These are phyloP conservation scores for Russula virescens DNA, from an alignment of 768 basidiomycete genomes.

Conservation along the genomic window DNA sequence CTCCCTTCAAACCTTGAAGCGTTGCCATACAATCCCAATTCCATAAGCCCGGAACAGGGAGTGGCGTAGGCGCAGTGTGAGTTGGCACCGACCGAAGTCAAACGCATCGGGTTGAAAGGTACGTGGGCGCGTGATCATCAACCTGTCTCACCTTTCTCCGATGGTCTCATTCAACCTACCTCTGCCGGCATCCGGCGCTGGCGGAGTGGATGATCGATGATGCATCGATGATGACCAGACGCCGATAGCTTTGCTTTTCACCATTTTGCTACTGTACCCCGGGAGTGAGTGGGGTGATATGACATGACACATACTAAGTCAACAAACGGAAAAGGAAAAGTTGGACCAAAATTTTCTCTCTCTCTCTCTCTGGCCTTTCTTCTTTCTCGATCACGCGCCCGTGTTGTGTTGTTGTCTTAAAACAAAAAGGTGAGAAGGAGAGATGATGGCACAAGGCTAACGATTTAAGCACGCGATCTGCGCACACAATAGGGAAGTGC, in stretches of 20 bases:
- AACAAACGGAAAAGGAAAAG: no score
- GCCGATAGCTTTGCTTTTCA: neutral
- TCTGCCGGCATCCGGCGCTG: neutral
- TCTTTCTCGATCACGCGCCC: neutral
- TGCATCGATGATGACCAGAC: neutral
- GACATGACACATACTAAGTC: neutral
- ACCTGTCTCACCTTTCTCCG: neutral
- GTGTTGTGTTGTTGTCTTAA: no score
- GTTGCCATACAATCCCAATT: neutral
- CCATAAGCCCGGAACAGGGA: slow-evolving; percentile 3
- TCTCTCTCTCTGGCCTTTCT: no score
- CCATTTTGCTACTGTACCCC: no score
- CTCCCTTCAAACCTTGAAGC: neutral
- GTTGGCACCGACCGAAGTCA: neutral
- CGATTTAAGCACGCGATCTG: slow-evolving; percentile 21
- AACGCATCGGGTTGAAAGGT: no score
- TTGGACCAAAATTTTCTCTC: no score
- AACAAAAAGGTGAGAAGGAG: no score
- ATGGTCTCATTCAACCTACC: neutral
- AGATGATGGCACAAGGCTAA: neutral
- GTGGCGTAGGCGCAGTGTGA: slow-evolving; percentile 5
- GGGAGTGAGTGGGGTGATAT: neutral
- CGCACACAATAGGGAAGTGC: slow-evolving; percentile 20
- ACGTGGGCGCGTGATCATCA: slow-evolving; percentile 3
- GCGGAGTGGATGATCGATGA: neutral